Evolutionary conservation across 345 rosid genomes (phyloP).

Genomic region (Garcia nutans): DNA sequence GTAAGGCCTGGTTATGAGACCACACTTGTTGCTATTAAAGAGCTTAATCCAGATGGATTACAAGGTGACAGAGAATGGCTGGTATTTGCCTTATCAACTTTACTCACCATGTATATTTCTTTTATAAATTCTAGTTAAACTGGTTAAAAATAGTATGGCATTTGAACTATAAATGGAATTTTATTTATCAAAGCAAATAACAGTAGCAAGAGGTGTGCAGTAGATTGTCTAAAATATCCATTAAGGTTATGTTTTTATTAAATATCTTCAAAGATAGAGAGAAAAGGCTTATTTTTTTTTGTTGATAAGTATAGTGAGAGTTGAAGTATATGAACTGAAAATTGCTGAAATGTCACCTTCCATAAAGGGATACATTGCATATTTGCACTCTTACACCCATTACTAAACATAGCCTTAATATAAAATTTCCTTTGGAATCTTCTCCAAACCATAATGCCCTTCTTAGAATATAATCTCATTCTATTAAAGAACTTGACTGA

Average conservation of each 20-base stretch:
- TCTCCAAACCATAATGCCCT: background rate
- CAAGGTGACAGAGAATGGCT: constrained; percentile 99
- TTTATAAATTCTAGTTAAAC: background rate
- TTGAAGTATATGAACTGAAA: background rate
- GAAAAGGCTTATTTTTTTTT: background rate
- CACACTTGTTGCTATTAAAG: constrained; percentile 78
- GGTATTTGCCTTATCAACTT: constrained; percentile 44
- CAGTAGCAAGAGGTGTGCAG: background rate
- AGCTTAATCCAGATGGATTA: constrained; percentile 84
- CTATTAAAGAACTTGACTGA: background rate
- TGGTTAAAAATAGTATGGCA: background rate
- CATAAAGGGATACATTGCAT: background rate
- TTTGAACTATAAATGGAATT: background rate
- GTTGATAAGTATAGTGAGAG: background rate
- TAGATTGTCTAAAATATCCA: too few species aligned
- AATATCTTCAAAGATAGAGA: background rate
- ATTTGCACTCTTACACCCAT: background rate
- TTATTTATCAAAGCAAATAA: background rate
- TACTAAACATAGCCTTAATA: background rate
- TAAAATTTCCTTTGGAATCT: background rate
- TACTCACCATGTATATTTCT: background rate
- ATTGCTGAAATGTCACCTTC: background rate
- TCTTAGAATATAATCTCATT: background rate
- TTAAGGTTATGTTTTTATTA: too few species aligned
- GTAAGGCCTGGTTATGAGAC: constrained; percentile 61